Conservation (phyloP, 2,329 filamentous ascomycete genomes). For the Daldinia eschscholtzii region DNA sequence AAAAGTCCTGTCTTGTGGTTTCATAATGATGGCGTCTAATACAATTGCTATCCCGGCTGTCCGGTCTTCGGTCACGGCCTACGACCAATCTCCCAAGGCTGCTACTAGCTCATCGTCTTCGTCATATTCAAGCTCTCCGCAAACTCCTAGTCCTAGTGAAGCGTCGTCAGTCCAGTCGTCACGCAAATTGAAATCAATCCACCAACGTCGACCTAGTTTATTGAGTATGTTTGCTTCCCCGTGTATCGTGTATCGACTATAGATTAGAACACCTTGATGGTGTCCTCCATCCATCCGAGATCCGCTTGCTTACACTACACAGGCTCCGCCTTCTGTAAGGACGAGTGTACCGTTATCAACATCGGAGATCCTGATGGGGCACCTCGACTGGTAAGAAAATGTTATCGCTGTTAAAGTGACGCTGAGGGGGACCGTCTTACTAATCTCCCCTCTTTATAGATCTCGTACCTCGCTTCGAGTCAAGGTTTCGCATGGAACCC, state of each 20-base stretch:
- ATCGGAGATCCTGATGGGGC: conserved; percentile 80
- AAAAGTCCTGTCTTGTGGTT: conserved; percentile 8
- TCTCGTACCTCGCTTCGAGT: conserved; percentile 82
- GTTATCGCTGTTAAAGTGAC: conserved; percentile 9
- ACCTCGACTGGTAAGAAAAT: conserved; percentile 72
- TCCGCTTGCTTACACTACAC: conserved; percentile 43
- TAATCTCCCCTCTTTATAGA: conserved; percentile 62
- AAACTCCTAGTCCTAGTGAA: conserved; percentile 58
- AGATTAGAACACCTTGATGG: conserved; percentile 5
- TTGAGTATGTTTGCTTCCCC: conserved; percentile 62
- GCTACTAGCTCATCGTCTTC: conserved; percentile 66
- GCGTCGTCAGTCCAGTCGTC: conserved; percentile 58
- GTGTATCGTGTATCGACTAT: background rate
- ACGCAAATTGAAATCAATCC: conserved; percentile 59
- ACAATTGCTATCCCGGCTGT: conserved; percentile 76
- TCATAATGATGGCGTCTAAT: conserved; percentile 67
- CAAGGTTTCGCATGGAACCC: conserved; percentile 89
- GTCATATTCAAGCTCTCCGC: conserved; percentile 69
- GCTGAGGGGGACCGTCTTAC: conserved; percentile 28
- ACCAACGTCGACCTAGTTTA: conserved; percentile 71
- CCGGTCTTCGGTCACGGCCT: conserved; percentile 53
- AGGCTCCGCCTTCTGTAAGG: conserved; percentile 79
- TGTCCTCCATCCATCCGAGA: conserved; percentile 10
- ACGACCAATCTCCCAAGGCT: conserved; percentile 60
- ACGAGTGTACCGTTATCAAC: conserved; percentile 85